These are phyloP conservation scores for Stereum hirsutum DNA, from an alignment of 1,284 basidiomycete species.

Conservation along the genomic window DNA sequence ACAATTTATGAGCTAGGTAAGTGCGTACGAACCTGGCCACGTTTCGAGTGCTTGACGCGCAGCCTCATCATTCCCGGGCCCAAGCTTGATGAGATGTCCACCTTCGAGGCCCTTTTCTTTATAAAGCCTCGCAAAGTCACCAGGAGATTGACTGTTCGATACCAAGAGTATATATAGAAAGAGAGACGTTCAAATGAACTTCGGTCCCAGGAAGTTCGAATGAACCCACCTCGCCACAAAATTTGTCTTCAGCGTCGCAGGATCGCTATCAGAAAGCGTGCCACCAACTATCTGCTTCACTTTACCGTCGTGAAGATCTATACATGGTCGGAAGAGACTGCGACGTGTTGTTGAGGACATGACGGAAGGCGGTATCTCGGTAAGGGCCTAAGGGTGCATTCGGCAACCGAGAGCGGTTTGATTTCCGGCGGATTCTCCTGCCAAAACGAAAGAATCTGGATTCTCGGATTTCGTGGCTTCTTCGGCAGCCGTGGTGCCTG, in stretches of 20 bases:
- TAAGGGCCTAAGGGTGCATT: too few species aligned
- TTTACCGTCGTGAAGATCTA: conserved; percentile 90
- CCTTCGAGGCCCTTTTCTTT: conserved; percentile 61
- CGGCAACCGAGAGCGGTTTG: too few species aligned
- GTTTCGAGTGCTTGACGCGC: conserved; percentile 74
- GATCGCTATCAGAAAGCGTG: conserved; percentile 66
- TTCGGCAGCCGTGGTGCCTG: too few species aligned
- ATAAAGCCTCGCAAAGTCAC: conserved; percentile 81
- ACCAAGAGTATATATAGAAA: conserved; percentile 2
- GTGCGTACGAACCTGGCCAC: conserved; percentile 63
- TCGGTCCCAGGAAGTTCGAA: not conserved
- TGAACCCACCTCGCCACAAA: conserved; percentile 78
- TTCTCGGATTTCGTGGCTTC: too few species aligned
- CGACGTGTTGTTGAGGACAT: conserved; percentile 11
- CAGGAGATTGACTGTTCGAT: conserved; percentile 66
- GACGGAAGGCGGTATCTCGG: too few species aligned
- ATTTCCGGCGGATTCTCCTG: too few species aligned
- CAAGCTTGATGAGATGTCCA: conserved; percentile 96
- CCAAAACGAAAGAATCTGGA: too few species aligned
- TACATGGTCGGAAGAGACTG: conserved; percentile 82
- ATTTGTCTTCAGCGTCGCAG: conserved; percentile 75
- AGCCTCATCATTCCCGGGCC: conserved; percentile 81
- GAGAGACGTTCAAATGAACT: conserved; percentile 2
- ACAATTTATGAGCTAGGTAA: too few species aligned
- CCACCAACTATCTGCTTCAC: conserved; percentile 99